Base-by-base conservation (phyloP, 805 yeast genomes). In the Cyberlindnera americana region DNA sequence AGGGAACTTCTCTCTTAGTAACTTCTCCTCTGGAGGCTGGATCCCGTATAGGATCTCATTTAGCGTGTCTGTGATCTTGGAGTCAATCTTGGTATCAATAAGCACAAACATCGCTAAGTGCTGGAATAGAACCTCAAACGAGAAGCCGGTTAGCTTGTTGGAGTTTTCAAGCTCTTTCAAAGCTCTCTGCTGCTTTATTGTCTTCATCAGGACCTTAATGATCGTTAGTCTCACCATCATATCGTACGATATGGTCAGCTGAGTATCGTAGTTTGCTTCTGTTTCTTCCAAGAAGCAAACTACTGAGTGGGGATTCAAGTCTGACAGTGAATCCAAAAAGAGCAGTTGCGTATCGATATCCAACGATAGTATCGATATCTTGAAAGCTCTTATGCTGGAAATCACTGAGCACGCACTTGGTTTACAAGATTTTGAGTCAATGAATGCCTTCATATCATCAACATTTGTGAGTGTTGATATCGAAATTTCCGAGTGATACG, bases 351-450 rank as follows among this genome's bases (percentile, higher is more conserved):
- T 41, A 21, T 54, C 57, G 10, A 41, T 24, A 29, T 48, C 52
- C 10, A 44, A 35, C 5, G 27, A 16, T 18, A 35, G 10, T 10
- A 49, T 22, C 9, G 54, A 47, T 12, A 40, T 43, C 15, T 44
- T 42, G 13, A 55, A 35, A 1, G 47, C 43, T 8, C 46, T 33
- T 15, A 53, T 29, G 11, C 47, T 29, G 13, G 55, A 46, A 3
- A 51, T 38, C 8, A 52, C 53, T 1, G 59, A 53, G 8, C 47
- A 27, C 6, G 59, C 52, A 2, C 55, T 40, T 8, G 44, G 38
- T n/a, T 39, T 41, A 5, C 48, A 33, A 3, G 58, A 42, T 2
- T 27, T 33, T 2, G 41, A 35, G 12, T 45, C 43, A 18, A 41
- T 45, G 21, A 38, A 23, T 3, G 43, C 40, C 19, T 32, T 41